Evolutionary conservation across 495 filamentous ascomycete genomes (phyloP).

Genomic region (Corynascus novoguineensis): DNA sequence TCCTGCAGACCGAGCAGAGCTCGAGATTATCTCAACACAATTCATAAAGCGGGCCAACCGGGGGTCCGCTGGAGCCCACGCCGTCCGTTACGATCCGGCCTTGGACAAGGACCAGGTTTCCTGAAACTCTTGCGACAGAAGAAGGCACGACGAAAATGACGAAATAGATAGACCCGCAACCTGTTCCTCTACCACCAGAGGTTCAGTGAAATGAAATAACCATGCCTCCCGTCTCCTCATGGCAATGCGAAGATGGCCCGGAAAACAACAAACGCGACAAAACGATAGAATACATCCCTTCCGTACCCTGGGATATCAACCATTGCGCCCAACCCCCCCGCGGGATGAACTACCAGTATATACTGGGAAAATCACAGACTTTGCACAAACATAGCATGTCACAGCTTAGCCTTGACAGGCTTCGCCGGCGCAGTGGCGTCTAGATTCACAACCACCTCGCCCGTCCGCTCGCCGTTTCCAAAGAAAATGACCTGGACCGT

Average conservation of each 20-base stretch:
- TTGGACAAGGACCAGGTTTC: not conserved
- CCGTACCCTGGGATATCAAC: slow-evolving; percentile 12
- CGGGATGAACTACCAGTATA: not conserved
- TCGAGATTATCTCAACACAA: no score
- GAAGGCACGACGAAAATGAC: not conserved
- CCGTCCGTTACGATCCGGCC: not conserved
- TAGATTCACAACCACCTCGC: slow-evolving; percentile 72
- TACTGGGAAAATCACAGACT: not conserved
- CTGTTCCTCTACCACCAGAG: not conserved
- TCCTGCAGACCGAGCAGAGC: no score
- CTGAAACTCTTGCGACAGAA: not conserved
- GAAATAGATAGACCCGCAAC: not conserved
- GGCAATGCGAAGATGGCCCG: not conserved
- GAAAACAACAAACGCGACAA: not conserved
- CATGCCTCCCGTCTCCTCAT: not conserved
- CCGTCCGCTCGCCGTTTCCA: slow-evolving; percentile 67
- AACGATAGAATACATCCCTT: not conserved
- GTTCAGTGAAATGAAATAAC: not conserved
- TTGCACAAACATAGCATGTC: not conserved
- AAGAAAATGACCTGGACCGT: slow-evolving; percentile 99
- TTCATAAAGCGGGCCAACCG: not conserved
- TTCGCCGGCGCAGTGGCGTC: slow-evolving; percentile 73
- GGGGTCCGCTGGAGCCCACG: not conserved
- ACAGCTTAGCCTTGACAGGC: slow-evolving; percentile 43
- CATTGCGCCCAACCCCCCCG: slow-evolving; percentile 8